phyloP scores from a whole-genome alignment of 768 basidiomycete genomes.

The Podaxis sp. region DNA sequence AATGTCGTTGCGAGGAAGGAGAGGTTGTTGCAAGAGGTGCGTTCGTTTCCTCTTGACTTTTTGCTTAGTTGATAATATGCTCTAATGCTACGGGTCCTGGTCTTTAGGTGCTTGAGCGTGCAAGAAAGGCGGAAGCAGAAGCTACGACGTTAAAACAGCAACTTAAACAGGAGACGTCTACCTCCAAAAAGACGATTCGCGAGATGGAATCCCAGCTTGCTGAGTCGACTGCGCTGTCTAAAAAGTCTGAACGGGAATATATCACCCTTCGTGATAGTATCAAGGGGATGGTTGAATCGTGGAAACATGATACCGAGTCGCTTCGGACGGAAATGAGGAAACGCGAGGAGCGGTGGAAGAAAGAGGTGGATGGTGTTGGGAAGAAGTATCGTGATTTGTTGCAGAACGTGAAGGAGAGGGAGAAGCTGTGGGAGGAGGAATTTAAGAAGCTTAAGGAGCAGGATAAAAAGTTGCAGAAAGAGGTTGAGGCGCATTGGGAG shows the following conservation, averaged over 20 bases:
- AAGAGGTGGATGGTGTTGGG: constrained; percentile 65
- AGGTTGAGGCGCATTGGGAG: constrained; percentile 61
- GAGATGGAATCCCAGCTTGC: constrained; percentile 77
- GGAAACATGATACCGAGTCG: constrained; percentile 70
- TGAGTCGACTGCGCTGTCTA: constrained; percentile 74
- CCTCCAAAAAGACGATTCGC: constrained; percentile 71
- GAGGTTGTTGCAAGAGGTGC: constrained; percentile 79
- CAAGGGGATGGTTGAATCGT: constrained; percentile 68
- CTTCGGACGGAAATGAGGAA: constrained; percentile 73
- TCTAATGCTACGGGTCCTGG: constrained; percentile 3
- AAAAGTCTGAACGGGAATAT: constrained; percentile 84
- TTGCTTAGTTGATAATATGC: neutral
- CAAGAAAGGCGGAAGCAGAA: constrained; percentile 83
- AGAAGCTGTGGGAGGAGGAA: constrained; percentile 38
- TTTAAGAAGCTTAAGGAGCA: constrained; percentile 50
- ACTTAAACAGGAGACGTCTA: constrained; percentile 69
- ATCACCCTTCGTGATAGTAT: constrained; percentile 74
- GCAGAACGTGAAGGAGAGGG: constrained; percentile 59
- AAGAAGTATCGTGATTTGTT: constrained; percentile 67
- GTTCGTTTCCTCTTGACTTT: constrained; percentile 13
- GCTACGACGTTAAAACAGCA: constrained; percentile 64
- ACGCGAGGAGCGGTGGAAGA: constrained; percentile 66
- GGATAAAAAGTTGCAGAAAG: constrained; percentile 45
- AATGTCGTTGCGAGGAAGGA: constrained; percentile 89
- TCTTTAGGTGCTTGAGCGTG: constrained; percentile 71